phyloP scores from a whole-genome alignment of 2,329 filamentous ascomycete genomes.

The Curvularia verruculosa region DNA sequence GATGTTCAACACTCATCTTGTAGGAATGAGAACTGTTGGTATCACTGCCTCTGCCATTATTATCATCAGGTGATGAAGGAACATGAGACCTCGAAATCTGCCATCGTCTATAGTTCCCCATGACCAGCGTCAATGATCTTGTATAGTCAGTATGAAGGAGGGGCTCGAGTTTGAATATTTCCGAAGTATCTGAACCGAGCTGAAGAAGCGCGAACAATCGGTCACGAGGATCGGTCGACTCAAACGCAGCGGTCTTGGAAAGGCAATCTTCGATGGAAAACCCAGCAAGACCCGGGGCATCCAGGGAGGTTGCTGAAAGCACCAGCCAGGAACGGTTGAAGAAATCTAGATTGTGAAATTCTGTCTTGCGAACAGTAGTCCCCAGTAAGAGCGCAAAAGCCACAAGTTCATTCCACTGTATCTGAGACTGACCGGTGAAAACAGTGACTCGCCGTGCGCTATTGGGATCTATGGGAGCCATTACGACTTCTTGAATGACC shows the following conservation, averaged over 20 bases:
- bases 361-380: neutral
- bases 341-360: neutral
- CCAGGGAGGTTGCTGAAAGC: neutral
- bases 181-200: neutral
- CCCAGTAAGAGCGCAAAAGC: neutral
- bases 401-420: neutral
- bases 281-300: neutral
- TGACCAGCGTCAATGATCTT: neutral
- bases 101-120: neutral
- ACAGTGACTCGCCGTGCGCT: neutral
- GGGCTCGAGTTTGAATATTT: neutral
- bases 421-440: neutral
- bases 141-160: neutral
- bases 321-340: neutral
- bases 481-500: neutral
- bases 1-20: neutral
- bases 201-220: conserved; percentile 1
- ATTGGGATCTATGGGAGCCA: neutral
- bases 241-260: neutral
- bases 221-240: conserved; percentile 4
- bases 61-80: neutral
- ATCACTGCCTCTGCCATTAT: neutral
- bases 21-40: neutral
- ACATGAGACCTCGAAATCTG: neutral
- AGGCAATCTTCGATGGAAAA: neutral